A percentile compares a stretch with the other conserved stretches of the same genome.
Evolutionary conservation across 2,329 filamentous ascomycete species (phyloP).

Genomic region (Trichoderma atroviride): DNA sequence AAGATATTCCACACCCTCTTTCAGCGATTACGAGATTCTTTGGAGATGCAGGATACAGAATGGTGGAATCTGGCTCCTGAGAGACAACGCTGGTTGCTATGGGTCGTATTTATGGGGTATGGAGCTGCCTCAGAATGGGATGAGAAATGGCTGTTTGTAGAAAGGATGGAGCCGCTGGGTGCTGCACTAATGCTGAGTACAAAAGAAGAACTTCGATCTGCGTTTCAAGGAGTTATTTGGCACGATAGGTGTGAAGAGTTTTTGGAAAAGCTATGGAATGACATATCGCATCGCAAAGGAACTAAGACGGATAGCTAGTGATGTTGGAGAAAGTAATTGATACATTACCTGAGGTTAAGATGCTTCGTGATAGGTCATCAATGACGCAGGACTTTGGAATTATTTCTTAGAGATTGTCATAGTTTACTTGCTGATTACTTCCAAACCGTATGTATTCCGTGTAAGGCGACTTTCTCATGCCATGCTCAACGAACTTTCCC

Average conservation of each 20-base stretch:
- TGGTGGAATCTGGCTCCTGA: not conserved
- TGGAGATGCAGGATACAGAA: not conserved
- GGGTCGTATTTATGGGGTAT: not conserved
- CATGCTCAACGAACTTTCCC: too few relatives aligned
- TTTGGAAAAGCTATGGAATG: not conserved
- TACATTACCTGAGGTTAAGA: too few relatives aligned
- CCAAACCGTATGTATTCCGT: too few relatives aligned
- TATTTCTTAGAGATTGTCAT: too few relatives aligned
- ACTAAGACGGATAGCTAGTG: not conserved
- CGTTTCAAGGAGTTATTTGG: not conserved
- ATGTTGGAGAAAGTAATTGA: not conserved
- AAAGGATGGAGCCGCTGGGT: not conserved
- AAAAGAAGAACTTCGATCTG: not conserved
- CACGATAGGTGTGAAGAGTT: not conserved
- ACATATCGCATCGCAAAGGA: not conserved
- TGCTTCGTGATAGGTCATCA: too few relatives aligned
- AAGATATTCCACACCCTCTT: not conserved
- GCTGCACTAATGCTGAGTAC: not conserved
- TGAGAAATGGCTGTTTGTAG: not conserved
- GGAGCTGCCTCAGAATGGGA: not conserved
- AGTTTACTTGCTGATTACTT: too few relatives aligned
- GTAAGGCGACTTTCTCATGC: too few relatives aligned
- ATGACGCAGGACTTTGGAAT: too few relatives aligned
- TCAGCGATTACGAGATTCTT: not conserved
- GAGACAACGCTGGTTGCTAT: slow-evolving; percentile 4